Percentiles rank a stretch among this genome's conserved stretches.
These are phyloP conservation scores for Fallopia convolvulus DNA, from an alignment of 148 eudicot genomes.

Conservation along the genomic window DNA sequence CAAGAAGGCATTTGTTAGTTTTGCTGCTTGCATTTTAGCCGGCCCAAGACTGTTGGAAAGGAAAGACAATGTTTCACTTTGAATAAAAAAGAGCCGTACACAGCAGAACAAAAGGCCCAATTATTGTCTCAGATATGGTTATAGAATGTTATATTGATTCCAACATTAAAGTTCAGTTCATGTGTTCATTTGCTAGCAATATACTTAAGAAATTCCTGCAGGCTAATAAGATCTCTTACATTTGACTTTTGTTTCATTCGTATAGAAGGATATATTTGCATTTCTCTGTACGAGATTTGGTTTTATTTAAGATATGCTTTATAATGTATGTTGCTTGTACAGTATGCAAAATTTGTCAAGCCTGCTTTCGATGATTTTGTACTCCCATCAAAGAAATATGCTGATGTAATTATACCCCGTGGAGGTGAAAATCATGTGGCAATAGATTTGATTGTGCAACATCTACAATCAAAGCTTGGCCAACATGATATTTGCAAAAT, in stretches of 20 bases:
- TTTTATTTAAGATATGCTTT: not conserved
- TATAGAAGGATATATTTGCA: not conserved
- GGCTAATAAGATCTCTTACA: not conserved
- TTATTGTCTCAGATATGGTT: not conserved
- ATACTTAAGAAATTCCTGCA: not conserved
- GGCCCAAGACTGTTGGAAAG: too few relatives aligned
- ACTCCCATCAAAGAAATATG: slow-evolving; percentile 92
- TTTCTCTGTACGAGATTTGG: not conserved
- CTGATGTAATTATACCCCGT: slow-evolving; percentile 93
- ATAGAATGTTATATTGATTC: not conserved
- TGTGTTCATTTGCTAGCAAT: not conserved
- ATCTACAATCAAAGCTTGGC: slow-evolving; percentile 87
- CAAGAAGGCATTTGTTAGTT: not conserved
- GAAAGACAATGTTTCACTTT: too few relatives aligned
- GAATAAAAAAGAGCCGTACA: too few relatives aligned
- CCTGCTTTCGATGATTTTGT: slow-evolving; percentile 98
- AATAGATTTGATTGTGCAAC: slow-evolving; percentile 88
- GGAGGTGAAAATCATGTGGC: slow-evolving; percentile 99
- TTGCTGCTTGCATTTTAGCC: not conserved
- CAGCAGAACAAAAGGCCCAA: too few relatives aligned
- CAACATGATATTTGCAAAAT: slow-evolving; percentile 92
- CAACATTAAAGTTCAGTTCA: not conserved
- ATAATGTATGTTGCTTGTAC: slow-evolving; percentile 23
- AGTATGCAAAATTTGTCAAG: slow-evolving; percentile 98
- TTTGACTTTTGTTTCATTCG: not conserved